Conservation (phyloP, 1,284 basidiomycete species). For the Naganishia sp. region DNA sequence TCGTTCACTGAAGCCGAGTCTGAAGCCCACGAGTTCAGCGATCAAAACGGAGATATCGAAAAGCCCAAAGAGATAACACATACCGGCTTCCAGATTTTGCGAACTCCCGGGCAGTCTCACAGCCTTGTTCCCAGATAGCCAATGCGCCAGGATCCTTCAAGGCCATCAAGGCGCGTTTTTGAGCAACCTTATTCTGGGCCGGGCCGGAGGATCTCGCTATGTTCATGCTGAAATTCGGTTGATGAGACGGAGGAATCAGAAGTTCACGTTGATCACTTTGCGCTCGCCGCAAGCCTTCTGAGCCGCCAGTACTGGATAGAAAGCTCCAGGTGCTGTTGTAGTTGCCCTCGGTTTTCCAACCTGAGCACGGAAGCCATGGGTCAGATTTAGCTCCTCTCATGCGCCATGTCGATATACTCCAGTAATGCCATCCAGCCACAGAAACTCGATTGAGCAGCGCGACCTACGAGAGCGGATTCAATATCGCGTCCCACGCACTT, state of each 20-base stretch:
- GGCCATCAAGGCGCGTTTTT: conserved; percentile 8
- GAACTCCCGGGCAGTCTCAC: conserved; percentile 21
- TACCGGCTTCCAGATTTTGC: conserved; percentile 9
- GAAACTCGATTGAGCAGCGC: conserved; percentile 10
- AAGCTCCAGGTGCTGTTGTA: conserved; percentile 25
- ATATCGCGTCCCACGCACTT: not conserved
- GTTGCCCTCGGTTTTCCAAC: conserved; percentile 18
- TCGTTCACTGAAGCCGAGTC: conserved; percentile 14
- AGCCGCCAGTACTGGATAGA: conserved; percentile 15
- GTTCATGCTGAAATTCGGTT: not conserved
- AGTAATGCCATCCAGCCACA: conserved; percentile 31
- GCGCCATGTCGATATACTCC: conserved; percentile 9
- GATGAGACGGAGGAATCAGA: not conserved
- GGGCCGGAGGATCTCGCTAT: not conserved
- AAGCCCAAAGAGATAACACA: not conserved
- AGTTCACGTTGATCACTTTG: not conserved
- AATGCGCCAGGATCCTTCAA: not conserved
- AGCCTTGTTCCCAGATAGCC: conserved; percentile 29
- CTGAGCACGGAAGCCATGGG: not conserved
- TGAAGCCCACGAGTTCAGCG: not conserved
- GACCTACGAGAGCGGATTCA: not conserved
- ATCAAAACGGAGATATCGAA: not conserved
- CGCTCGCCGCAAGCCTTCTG: not conserved
- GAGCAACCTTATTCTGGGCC: not conserved
- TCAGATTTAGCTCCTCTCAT: not conserved